These are phyloP conservation scores for Cryptococcus floricola DNA, from an alignment of 1,284 basidiomycete species.

Conservation along the genomic window DNA sequence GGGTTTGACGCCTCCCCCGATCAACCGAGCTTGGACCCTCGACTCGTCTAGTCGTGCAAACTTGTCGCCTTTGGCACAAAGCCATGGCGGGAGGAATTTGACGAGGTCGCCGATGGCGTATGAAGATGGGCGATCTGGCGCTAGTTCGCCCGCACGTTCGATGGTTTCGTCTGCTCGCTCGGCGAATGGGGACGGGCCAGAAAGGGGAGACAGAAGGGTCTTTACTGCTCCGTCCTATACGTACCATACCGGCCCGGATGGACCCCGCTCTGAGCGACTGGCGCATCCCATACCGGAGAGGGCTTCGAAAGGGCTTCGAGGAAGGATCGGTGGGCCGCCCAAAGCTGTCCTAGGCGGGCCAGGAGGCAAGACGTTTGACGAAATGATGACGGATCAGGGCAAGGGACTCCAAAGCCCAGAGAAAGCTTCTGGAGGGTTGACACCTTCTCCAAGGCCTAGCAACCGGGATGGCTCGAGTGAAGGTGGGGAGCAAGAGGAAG, in stretches of 20 bases:
- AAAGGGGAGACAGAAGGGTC: not conserved
- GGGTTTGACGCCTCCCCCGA: slow-evolving; percentile 2
- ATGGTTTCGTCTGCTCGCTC: not conserved
- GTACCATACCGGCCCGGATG: no score
- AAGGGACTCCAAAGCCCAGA: not conserved
- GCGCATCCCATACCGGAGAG: not conserved
- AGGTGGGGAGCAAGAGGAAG: not conserved
- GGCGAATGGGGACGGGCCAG: not conserved
- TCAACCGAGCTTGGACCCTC: slow-evolving; percentile 8
- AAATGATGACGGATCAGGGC: slow-evolving; percentile 18
- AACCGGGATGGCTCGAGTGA: no score
- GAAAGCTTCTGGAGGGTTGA: not conserved
- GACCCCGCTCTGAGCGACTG: no score
- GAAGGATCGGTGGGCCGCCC: slow-evolving; percentile 29
- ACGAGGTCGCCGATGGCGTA: not conserved
- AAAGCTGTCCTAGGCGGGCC: slow-evolving; percentile 41
- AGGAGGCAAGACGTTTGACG: slow-evolving; percentile 39
- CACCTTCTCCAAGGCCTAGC: not conserved
- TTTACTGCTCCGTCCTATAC: not conserved
- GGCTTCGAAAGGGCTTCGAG: slow-evolving; percentile 6
- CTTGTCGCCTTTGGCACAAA: not conserved
- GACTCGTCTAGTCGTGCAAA: slow-evolving; percentile 1
- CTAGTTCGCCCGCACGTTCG: not conserved
- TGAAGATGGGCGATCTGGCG: not conserved
- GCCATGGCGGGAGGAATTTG: not conserved